Evolutionary conservation across 257 asterid species (phyloP), one percentile per base, ranked within the genome.

Genomic region (Fraxinus anomala): DNA sequence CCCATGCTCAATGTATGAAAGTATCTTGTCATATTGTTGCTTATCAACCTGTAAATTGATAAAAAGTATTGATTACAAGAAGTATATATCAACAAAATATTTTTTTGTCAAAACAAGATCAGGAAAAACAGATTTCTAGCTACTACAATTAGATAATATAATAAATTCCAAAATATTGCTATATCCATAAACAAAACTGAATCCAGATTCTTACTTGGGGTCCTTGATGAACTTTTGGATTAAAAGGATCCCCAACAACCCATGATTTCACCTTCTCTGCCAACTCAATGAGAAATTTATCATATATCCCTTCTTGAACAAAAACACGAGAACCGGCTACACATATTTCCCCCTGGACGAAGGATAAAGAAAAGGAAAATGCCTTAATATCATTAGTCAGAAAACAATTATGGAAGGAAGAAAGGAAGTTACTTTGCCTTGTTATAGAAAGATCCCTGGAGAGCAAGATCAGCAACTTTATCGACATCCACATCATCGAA

Each of bases 211-310:
- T 12, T 83, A 88, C 98, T 75, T 91, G 98, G 34, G 97, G 96
- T 51, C 97, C 98, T 77, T 93, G 94, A 67, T 80, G 89, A 76
- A 85, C 85, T 19, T 79, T 85, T 68, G 94, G 92, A 78, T 89
- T 84, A 36, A 93, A 90, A 19, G 98, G 98, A 79, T 93, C 98
- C 3, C 98, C 97, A 1, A 91, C 94, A 31, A 88, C 88, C 86
- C 90, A 87, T 33, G 79, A 19, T 77, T 90, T 83, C 33, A 81
- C 87, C 79, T 90, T 92, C 84, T 88, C 94, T 24, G 68, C 83
- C 76, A 90, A 76, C 81, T 88, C 89, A 47, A 19, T 66, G 6
- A 86, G 26, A 79, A 93, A 87, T 54, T 83, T 56, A 21, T 93
- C 92, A 59, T 89, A 87, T 69, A 93, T 89, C 77, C 90, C 95